Conservation (phyloP, 129 eudicot species). For the Flaveria brownii region DNA sequence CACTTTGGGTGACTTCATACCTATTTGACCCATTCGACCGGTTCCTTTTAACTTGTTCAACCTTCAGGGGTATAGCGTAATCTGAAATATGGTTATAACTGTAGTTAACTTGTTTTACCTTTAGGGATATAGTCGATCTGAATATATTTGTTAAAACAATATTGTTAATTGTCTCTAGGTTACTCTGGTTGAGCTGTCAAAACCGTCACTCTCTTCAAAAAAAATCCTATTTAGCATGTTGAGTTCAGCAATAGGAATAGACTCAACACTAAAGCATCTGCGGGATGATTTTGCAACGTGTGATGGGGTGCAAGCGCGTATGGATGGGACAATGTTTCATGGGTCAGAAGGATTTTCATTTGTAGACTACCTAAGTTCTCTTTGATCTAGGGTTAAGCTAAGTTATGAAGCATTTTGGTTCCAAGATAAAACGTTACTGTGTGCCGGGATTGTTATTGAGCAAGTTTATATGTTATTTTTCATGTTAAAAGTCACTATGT, state of each 20-base stretch:
- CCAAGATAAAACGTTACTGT: background rate
- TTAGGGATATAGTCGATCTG: too few species aligned
- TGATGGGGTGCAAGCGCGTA: slow-evolving; percentile 77
- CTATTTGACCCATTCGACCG: too few species aligned
- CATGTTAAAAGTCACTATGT: too few species aligned
- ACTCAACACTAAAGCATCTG: slow-evolving; percentile 51
- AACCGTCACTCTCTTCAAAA: slow-evolving; percentile 61
- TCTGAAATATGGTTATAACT: too few species aligned
- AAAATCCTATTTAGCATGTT: slow-evolving; percentile 58
- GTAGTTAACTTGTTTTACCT: too few species aligned
- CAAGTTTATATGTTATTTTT: background rate
- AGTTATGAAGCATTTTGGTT: background rate
- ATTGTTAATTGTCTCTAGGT: slow-evolving; percentile 49
- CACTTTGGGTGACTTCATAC: too few species aligned
- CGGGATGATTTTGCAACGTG: slow-evolving; percentile 44
- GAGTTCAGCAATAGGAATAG: slow-evolving; percentile 56
- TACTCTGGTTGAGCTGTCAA: slow-evolving; percentile 75
- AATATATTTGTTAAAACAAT: background rate
- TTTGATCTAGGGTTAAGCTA: slow-evolving; percentile 29
- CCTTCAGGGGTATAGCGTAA: too few species aligned
- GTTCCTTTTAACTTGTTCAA: too few species aligned
- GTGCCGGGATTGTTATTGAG: background rate
- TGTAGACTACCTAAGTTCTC: slow-evolving; percentile 46
- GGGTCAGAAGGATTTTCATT: slow-evolving; percentile 49
- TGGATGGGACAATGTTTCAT: slow-evolving; percentile 76